Base-by-base conservation (phyloP, 2,329 filamentous ascomycete species). In the Apiospora pterosperma region DNA sequence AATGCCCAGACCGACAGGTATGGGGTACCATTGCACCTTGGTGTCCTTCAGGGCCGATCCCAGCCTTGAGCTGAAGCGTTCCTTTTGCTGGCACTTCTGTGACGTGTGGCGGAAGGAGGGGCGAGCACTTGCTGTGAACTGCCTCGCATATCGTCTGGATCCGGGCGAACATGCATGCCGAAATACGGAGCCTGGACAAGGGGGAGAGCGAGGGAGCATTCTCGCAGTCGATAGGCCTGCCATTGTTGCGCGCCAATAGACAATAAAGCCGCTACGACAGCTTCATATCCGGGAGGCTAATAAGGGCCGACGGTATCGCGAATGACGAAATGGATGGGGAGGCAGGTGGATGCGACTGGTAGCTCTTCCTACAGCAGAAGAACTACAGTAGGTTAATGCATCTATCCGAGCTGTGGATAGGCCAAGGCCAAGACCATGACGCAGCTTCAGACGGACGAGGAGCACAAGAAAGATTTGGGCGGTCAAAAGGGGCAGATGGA, bases 1-100 rank as follows among this genome's bases (percentile, higher is more conserved):
- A 72, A 97, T 89, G 66, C 94, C 94, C 25, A 97, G 83, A 31
- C 90, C 92, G 63, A 97, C 87, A 25, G 94, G 94, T 70, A 97
- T 97, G 59, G 92, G 92, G 77, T 93, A 92, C 94, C 94, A 97
- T 81, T 92, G 88, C 67, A 96, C 84, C 76, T 83, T 86, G 68
- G 80, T 82, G 69, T 82, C 82, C 67, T 78, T 80, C 62, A 84
- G 75, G 48, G 83, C 82, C 65, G 79, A 79, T 31, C 82, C 79
- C 64, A 87, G 77, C 34, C 83, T 81, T 60, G 83, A 81, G 36
- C 83, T 81, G 76, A 86, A 86, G 65, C 79, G 79, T 12, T 75
- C 73, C 58, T 68, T 69, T 44, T 71, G 67, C 62, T 74, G 72
- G 41, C 79, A 82, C 67, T 81, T 76, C 67, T 80, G 79, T 63